Evolutionary conservation across 805 yeast genomes (phyloP), one percentile per base, ranked within the genome.

Genomic region (Brettanomyces sp.): DNA sequence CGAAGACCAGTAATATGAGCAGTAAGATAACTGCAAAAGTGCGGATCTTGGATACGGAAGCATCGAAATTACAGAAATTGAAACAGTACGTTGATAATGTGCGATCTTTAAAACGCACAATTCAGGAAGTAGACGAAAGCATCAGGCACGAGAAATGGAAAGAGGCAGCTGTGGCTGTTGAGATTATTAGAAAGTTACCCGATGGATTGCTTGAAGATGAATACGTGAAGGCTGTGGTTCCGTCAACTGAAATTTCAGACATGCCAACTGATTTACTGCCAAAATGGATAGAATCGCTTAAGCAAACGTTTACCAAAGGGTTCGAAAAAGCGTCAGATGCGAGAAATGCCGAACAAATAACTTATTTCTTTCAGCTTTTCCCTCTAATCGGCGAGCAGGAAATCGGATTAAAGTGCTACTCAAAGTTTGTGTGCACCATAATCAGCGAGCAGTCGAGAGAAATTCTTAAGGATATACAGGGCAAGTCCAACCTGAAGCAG

Each of bases 241-340:
- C 99, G 0, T 80, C 95, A 0, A 70, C 84, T 9, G 95, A 87
- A 46, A 72, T 89, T 13, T 95, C 96, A 0, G 95, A 87, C 43
- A 66, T 75, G 44, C 98, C 99, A 0, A 57, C 60, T 8, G 71
- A 65, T 2, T 65, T 85, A 0, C 55, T 93, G 1, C 58, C 66
- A 1, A 67, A 67, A 12, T 85, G 95, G 80, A 73, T 79, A 4
- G 67, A 65, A 2, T 72, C 79, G 35, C 68, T 93, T 47, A 79
- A 76, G 4, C 59, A 59, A 1, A 64, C 78, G 3, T 88, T 90
- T 56, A 64, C 70, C 34, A 57, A 67, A 9, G 82, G 81, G 52
- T 93, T 93, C 63, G 73, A 73, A 41, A 70, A 71, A 38, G 95
- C 96, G 0, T 84, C 96, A 1, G 62, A 66, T 9, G 65, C 67